These are phyloP conservation scores for Aspergillus baeticus DNA, from an alignment of 495 filamentous ascomycete species.

Conservation along the genomic window DNA sequence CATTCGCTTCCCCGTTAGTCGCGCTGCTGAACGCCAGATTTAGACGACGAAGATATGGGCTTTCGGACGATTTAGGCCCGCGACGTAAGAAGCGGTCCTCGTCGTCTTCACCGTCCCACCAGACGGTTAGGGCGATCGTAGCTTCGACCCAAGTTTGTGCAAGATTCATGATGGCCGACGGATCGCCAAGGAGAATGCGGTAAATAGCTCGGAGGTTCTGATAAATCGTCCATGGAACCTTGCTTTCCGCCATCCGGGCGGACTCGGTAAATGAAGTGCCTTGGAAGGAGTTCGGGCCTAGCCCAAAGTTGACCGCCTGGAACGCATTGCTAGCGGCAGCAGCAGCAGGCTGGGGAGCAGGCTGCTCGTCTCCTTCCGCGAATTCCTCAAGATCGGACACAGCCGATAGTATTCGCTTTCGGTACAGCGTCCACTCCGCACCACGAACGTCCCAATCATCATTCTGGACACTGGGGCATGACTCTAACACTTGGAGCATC, in stretches of 20 bases:
- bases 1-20: conserved; percentile 43
- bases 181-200: conserved; percentile 68
- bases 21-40: conserved; percentile 49
- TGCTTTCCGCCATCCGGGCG: conserved; percentile 73
- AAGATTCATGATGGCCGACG: conserved; percentile 63
- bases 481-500: conserved; percentile 62
- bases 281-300: conserved; percentile 30
- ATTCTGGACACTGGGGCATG: conserved; percentile 62
- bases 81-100: conserved; percentile 30
- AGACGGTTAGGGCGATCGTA: conserved; percentile 72
- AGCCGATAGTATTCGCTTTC: conserved; percentile 64
- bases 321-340: conserved; percentile 38
- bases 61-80: conserved; percentile 25
- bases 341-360: conserved; percentile 23
- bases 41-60: conserved; percentile 55
- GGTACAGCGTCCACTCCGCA: conserved; percentile 74
- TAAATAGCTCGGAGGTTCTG: conserved; percentile 74
- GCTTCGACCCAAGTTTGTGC: conserved; percentile 88
- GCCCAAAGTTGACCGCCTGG: conserved; percentile 55
- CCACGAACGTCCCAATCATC: conserved; percentile 74
- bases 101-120: conserved; percentile 82
- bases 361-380: conserved; percentile 65
- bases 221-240: conserved; percentile 83
- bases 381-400: conserved; percentile 67
- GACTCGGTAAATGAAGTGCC: conserved; percentile 52